Evolutionary conservation across 2,329 filamentous ascomycete genomes (phyloP).

Genomic region (Ascocoryne sarcoides): DNA sequence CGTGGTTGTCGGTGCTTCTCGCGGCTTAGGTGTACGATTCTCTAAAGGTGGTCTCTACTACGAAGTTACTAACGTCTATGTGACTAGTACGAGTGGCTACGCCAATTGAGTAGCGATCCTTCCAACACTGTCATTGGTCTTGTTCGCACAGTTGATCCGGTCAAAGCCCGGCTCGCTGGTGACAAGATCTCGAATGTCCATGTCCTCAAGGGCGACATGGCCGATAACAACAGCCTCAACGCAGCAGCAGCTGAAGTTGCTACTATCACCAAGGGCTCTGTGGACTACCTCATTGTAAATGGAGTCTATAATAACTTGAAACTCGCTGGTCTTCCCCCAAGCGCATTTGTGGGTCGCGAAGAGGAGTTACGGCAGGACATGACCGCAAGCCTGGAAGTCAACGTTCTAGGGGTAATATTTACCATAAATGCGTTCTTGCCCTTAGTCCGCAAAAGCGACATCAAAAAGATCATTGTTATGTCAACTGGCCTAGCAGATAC

Average conservation of each 20-base stretch:
- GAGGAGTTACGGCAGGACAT: slow-evolving; percentile 30
- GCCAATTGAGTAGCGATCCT: slow-evolving; percentile 35
- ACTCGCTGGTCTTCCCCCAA: slow-evolving; percentile 13
- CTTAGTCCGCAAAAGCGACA: slow-evolving; percentile 38
- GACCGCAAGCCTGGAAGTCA: slow-evolving; percentile 33
- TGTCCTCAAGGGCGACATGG: slow-evolving; percentile 38
- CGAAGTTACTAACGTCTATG: background rate
- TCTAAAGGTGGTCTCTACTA: too few species aligned
- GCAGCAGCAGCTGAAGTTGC: slow-evolving; percentile 10
- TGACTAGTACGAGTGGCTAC: slow-evolving; percentile 38
- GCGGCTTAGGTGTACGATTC: slow-evolving; percentile 17
- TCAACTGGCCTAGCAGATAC: slow-evolving; percentile 40
- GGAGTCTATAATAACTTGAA: slow-evolving; percentile 18
- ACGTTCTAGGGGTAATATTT: slow-evolving; percentile 44
- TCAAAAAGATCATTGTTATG: slow-evolving; percentile 47
- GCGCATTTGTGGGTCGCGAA: slow-evolving; percentile 10
- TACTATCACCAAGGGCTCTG: slow-evolving; percentile 19
- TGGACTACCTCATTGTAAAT: slow-evolving; percentile 28
- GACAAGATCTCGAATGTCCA: slow-evolving; percentile 33
- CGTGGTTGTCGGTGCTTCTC: slow-evolving; percentile 15
- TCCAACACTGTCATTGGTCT: slow-evolving; percentile 39
- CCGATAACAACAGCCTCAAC: slow-evolving; percentile 17
- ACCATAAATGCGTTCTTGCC: slow-evolving; percentile 45
- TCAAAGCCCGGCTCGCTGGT: slow-evolving; percentile 33
- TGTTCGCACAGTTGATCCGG: slow-evolving; percentile 37